Evolutionary conservation across 495 filamentous ascomycete genomes (phyloP), one percentile per base, ranked within the genome.

Genomic region (Penicillium riverlandense): DNA sequence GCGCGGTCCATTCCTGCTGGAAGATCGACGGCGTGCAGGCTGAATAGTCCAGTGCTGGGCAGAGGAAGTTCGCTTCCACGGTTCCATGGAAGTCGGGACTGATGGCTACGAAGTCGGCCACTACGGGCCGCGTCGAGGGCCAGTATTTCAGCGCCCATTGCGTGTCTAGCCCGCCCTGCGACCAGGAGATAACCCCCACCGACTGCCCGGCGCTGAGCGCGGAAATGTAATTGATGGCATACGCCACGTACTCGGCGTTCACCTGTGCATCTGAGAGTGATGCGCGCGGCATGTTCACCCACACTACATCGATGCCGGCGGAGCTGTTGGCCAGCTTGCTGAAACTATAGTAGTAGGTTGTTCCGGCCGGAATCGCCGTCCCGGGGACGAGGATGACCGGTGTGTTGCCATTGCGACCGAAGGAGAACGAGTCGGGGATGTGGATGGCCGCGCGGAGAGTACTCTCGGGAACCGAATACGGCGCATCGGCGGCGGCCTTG

Each of bases 141-240:
- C 71, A 79, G 63, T 77, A 78, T 47, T 75, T 75, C 45, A 71
- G 58, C 8, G 64, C 68, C 74, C 72, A 77, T 49, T 78, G 72
- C 1, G 62, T 59, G 41, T 68, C 47, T 11, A 78, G 49, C 31
- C 54, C 60, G 12, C 74, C 74, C 52, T 78, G 71, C 2, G 66
- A 72, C 72, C 75, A 78, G n/a, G 56, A 58, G 7, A 77, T 53
- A 8, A 72, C 57, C 9, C 62, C 52, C 7, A 72, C 58, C 1
- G 65, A 61, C 27, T 45, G 35, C 7, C 54, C 35, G 29, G 50
- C 35, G 29, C 56, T 58, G 30, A 70, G 52, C 3, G 61, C 54
- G 16, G 58, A 62, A 37, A 77, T 66, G 49, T 74, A 77, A 51
- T 77, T 58, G 34, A 69, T 57, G 6, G 64, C 64, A 34, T 71